Evolutionary conservation across 805 yeast genomes (phyloP).

Genomic region (Myxozyma monticola): DNA sequence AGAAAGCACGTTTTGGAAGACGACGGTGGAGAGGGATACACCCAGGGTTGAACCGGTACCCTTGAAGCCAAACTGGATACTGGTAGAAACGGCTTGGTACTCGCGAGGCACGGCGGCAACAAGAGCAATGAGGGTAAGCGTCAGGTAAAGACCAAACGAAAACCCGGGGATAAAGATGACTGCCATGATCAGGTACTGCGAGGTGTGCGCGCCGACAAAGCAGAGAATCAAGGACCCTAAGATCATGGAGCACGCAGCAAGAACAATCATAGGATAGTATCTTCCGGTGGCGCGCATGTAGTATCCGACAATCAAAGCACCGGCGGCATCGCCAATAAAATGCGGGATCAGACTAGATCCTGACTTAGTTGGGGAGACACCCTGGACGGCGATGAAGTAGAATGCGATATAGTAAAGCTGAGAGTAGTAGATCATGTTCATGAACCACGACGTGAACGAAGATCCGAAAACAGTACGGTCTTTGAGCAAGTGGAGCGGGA

Average conservation of each 20-base stretch:
- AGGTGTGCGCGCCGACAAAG: conserved; percentile 20
- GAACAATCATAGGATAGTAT: conserved; percentile 25
- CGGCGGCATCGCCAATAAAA: conserved; percentile 64
- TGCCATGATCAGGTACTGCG: conserved; percentile 12
- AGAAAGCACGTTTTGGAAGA: conserved; percentile 50
- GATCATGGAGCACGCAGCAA: conserved; percentile 17
- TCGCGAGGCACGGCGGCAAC: conserved; percentile 60
- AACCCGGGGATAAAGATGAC: conserved; percentile 52
- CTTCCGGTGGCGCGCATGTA: conserved; percentile 65
- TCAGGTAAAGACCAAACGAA: conserved; percentile 56
- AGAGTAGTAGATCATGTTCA: conserved; percentile 66
- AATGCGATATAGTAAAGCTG: conserved; percentile 70
- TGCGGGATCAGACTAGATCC: conserved; percentile 55
- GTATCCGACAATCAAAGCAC: conserved; percentile 66
- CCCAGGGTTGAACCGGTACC: conserved; percentile 72
- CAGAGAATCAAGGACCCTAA: conserved; percentile 17
- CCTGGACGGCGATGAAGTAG: conserved; percentile 57
- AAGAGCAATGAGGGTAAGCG: conserved; percentile 60
- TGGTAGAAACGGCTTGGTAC: conserved; percentile 70
- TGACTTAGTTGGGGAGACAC: conserved; percentile 53
- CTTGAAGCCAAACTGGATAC: conserved; percentile 71
- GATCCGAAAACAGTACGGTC: conserved; percentile 64
- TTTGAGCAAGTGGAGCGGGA: conserved; percentile 58
- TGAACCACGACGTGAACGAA: conserved; percentile 68
- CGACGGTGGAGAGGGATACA: conserved; percentile 57